Evolutionary conservation across 2,329 filamentous ascomycete species (phyloP).

Genomic region (Dactylonectria estremocensis): DNA sequence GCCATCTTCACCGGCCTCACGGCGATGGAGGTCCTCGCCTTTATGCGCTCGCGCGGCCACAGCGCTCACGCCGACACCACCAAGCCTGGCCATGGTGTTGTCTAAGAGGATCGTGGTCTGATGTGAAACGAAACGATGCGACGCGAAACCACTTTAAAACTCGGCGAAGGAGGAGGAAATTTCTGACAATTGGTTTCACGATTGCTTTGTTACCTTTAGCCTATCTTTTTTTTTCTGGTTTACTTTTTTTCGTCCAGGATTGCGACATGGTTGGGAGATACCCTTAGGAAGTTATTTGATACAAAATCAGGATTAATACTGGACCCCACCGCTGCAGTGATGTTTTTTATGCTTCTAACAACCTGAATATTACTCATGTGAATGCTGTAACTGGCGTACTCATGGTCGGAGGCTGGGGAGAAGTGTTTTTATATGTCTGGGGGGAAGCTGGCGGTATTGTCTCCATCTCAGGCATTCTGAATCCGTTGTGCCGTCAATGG

Average conservation of each 20-base stretch:
- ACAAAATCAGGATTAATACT: too few relatives aligned
- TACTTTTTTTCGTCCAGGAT: constrained; percentile 10
- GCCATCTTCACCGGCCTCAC: constrained; percentile 64
- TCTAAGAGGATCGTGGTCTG: constrained; percentile 13
- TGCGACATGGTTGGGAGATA: constrained; percentile 26
- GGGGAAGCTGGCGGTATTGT: neutral
- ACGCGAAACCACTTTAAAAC: constrained; percentile 2
- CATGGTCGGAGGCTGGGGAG: too few relatives aligned
- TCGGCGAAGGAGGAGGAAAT: neutral
- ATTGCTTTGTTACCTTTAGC: neutral
- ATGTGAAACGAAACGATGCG: constrained; percentile 17
- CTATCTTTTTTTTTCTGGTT: neutral
- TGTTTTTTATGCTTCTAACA: too few relatives aligned
- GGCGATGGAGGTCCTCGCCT: constrained; percentile 62
- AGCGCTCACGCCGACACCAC: constrained; percentile 50
- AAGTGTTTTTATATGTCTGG: neutral
- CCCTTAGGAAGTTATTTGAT: constrained; percentile 3
- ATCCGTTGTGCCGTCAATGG: neutral
- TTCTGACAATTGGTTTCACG: neutral
- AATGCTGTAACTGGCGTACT: too few relatives aligned
- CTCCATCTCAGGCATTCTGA: neutral
- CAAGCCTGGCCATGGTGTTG: constrained; percentile 44
- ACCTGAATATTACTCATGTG: neutral
- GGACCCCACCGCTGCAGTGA: too few relatives aligned
- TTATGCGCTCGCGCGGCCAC: constrained; percentile 58